phyloP scores from a whole-genome alignment of 805 yeast species.

The Metahyphopichia silvanorum region DNA sequence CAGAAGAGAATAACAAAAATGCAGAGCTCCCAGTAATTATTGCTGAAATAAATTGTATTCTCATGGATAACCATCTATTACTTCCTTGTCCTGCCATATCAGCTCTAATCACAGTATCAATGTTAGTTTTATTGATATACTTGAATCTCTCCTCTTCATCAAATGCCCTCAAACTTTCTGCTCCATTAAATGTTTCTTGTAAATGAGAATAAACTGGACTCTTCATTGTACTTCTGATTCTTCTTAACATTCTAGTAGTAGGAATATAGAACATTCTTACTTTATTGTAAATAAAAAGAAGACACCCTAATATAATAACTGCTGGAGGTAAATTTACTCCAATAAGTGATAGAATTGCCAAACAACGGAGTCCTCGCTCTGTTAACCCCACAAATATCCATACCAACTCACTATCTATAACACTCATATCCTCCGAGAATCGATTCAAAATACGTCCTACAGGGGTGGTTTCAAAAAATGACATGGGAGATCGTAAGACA shows the following conservation, averaged over 20 bases:
- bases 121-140: slow-evolving; percentile 13
- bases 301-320: slow-evolving; percentile 13
- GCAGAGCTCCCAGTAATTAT: slow-evolving; percentile 16
- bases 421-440: slow-evolving; percentile 22
- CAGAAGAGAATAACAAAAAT: slow-evolving; percentile 14
- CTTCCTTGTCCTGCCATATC: slow-evolving; percentile 8
- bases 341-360: slow-evolving; percentile 19
- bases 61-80: slow-evolving; percentile 24
- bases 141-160: slow-evolving; percentile 16
- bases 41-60: slow-evolving; percentile 22
- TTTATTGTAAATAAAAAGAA: slow-evolving; percentile 17
- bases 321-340: slow-evolving; percentile 20
- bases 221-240: slow-evolving; percentile 18
- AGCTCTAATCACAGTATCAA: slow-evolving; percentile 7
- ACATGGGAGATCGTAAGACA: slow-evolving; percentile 26
- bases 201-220: slow-evolving; percentile 22
- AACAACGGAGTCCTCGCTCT: slow-evolving; percentile 12
- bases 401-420: slow-evolving; percentile 18
- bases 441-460: slow-evolving; percentile 25
- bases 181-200: slow-evolving; percentile 24
- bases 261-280: slow-evolving; percentile 20
- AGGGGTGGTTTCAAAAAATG: slow-evolving; percentile 29
- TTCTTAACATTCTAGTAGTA: slow-evolving; percentile 20
- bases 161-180: slow-evolving; percentile 22
- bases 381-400: slow-evolving; percentile 19